phyloP scores from a whole-genome alignment of 2,329 filamentous ascomycete genomes.

The Epichloe festucae region DNA sequence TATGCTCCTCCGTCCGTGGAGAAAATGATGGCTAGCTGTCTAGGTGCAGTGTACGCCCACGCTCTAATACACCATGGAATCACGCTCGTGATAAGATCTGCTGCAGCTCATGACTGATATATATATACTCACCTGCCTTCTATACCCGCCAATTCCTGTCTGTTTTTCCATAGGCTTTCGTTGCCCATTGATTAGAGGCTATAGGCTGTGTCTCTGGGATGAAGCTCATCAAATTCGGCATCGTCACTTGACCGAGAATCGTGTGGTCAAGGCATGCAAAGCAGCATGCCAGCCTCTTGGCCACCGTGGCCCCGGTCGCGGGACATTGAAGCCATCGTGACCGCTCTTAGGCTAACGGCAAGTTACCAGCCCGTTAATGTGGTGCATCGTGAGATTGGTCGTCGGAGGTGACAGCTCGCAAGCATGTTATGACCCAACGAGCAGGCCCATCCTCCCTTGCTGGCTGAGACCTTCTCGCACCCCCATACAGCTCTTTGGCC shows the following conservation, averaged over 20 bases:
- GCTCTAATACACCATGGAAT: not conserved
- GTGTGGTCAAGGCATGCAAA: conserved; percentile 7
- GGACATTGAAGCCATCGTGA: conserved; percentile 11
- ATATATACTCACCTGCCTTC: not conserved
- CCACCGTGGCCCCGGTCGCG: not conserved
- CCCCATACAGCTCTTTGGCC: conserved; percentile 1
- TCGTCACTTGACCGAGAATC: conserved; percentile 6
- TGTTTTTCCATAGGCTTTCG: too few species aligned
- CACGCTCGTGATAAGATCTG: not conserved
- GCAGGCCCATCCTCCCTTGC: conserved; percentile 13
- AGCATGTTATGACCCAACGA: conserved; percentile 12
- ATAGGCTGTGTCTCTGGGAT: conserved; percentile 4
- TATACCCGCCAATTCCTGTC: too few species aligned
- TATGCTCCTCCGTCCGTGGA: not conserved
- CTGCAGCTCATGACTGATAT: not conserved
- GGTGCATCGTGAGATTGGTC: conserved; percentile 1
- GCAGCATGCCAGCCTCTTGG: conserved; percentile 8
- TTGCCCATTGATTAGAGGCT: not conserved
- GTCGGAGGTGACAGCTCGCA: conserved; percentile 3
- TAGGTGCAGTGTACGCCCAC: not conserved
- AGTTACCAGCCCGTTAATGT: conserved; percentile 1
- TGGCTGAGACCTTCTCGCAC: conserved; percentile 12
- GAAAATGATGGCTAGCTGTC: not conserved
- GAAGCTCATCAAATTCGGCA: not conserved
- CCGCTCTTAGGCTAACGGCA: conserved; percentile 6